phyloP scores from a whole-genome alignment of 2,329 filamentous ascomycete species.

The Apiospora aurea region DNA sequence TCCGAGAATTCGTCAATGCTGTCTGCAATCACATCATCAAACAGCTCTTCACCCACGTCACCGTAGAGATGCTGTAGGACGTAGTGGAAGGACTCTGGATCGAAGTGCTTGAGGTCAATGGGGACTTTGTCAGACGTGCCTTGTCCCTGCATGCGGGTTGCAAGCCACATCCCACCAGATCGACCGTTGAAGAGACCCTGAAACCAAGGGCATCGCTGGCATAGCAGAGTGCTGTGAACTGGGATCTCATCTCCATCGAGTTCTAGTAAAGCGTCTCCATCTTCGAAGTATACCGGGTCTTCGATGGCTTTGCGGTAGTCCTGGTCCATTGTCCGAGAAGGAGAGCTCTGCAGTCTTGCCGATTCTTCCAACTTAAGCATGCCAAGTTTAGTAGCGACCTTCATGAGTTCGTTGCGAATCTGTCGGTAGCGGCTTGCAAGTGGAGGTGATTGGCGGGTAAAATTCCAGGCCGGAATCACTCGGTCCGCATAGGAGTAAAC shows the following conservation, averaged over 20 bases:
- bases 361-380: conserved; percentile 77
- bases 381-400: conserved; percentile 74
- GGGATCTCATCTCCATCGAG: conserved; percentile 75
- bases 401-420: conserved; percentile 87
- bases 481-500: conserved; percentile 83
- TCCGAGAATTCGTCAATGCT: conserved; percentile 87
- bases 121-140: conserved; percentile 45
- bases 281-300: conserved; percentile 75
- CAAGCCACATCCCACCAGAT: conserved; percentile 84
- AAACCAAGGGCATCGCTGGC: conserved; percentile 91
- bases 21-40: conserved; percentile 74
- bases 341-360: conserved; percentile 75
- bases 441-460: conserved; percentile 69
- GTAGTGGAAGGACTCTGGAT: conserved; percentile 74
- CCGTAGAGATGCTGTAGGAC: conserved; percentile 85
- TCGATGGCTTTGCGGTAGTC: conserved; percentile 76
- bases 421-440: conserved; percentile 79
- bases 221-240: conserved; percentile 81
- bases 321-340: conserved; percentile 67
- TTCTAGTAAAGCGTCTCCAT: conserved; percentile 81
- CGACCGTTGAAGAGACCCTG: conserved; percentile 88
- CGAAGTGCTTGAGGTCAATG: conserved; percentile 86
- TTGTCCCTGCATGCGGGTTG: conserved; percentile 64
- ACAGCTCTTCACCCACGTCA: conserved; percentile 81
- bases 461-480: conserved; percentile 86